Evolutionary conservation across 2,329 filamentous ascomycete genomes (phyloP).

Genomic region (Hyphodiscus sp.): DNA sequence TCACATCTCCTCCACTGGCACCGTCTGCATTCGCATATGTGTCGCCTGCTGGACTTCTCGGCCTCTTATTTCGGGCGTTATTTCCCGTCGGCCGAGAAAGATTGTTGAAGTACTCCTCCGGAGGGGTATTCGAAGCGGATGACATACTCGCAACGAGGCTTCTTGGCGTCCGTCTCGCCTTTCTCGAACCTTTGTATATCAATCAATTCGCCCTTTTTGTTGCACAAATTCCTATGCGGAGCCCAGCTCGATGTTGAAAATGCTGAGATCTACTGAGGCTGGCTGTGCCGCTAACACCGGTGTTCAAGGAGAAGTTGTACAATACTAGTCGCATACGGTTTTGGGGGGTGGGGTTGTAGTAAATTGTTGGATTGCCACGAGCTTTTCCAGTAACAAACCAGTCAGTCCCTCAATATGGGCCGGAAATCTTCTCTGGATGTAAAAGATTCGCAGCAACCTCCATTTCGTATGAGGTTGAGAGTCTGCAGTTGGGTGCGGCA

Average conservation of each 20-base stretch:
- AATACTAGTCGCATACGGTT: neutral
- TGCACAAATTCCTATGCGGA: neutral
- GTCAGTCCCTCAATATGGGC: neutral
- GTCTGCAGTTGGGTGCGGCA: neutral
- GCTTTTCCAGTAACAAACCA: neutral
- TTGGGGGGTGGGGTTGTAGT: too few species aligned
- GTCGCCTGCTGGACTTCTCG: constrained; percentile 27
- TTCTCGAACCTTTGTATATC: neutral
- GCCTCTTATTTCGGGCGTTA: constrained; percentile 26
- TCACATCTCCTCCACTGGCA: constrained; percentile 44
- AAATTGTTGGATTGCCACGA: too few species aligned
- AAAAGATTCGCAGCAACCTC: neutral
- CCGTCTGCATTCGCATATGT: constrained; percentile 31
- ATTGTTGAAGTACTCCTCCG: constrained; percentile 51
- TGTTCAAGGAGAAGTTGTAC: neutral
- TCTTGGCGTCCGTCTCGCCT: neutral
- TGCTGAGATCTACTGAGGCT: neutral
- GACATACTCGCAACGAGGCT: constrained; percentile 22
- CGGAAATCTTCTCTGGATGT: neutral
- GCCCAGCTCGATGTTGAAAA: neutral
- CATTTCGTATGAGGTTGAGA: neutral
- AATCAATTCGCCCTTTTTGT: neutral
- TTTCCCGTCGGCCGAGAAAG: constrained; percentile 36
- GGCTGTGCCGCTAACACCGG: neutral
- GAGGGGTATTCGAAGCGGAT: constrained; percentile 27